phyloP scores from a whole-genome alignment of 805 yeast species.

The Yamadazyma olivae region DNA sequence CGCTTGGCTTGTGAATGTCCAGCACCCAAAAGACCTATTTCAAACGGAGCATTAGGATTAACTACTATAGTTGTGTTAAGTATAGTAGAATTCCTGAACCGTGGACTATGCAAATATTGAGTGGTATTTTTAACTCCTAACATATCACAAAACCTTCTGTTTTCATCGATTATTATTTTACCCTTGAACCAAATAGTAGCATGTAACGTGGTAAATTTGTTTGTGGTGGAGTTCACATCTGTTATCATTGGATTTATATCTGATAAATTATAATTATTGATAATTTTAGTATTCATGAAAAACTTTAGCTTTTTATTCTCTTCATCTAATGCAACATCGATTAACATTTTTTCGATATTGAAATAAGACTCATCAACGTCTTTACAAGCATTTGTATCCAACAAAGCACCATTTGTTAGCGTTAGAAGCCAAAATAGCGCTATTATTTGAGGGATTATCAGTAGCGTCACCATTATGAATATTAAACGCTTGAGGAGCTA shows the following conservation, averaged over 20 bases:
- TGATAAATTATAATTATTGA: conserved; percentile 5
- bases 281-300: conserved; percentile 31
- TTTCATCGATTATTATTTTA: conserved; percentile 35
- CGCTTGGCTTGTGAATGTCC: no score
- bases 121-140: conserved; percentile 36
- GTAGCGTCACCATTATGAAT: no score
- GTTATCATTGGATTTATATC: conserved; percentile 21
- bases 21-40: neutral
- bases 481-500: no score
- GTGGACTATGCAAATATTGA: conserved; percentile 21
- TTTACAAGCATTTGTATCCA: conserved; percentile 18
- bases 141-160: conserved; percentile 42
- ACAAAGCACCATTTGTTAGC: conserved; percentile 17
- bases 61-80: conserved; percentile 6
- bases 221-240: conserved; percentile 45
- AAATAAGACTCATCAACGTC: conserved; percentile 5
- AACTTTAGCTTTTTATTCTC: conserved; percentile 27
- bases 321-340: conserved; percentile 35
- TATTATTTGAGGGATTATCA: no score
- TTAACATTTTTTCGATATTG: conserved; percentile 23
- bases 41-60: conserved; percentile 8
- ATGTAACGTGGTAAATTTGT: conserved; percentile 48
- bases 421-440: no score
- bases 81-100: conserved; percentile 14
- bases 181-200: conserved; percentile 44